Conservation (phyloP, 2,329 filamentous ascomycete species). For the Cladophialophora yegresii region DNA sequence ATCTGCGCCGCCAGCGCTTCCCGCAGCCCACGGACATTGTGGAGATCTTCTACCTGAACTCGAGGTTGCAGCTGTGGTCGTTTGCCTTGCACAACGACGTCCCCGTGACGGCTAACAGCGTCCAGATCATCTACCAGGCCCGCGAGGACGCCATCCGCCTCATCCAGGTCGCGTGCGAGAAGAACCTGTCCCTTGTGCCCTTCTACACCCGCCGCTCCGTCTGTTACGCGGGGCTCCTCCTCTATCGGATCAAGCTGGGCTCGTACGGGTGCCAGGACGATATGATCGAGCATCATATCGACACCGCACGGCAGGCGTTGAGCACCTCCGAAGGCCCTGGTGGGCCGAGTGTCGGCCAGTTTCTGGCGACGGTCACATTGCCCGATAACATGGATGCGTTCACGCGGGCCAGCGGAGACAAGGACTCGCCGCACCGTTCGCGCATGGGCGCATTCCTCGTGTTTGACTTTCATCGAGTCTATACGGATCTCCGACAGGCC, state of each 20-base stretch:
- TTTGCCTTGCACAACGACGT: slow-evolving; percentile 24
- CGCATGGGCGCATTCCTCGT: slow-evolving; percentile 16
- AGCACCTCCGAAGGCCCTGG: slow-evolving; percentile 1
- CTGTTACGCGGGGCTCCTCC: slow-evolving; percentile 22
- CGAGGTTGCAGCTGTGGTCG: slow-evolving; percentile 25
- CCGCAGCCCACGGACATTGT: slow-evolving; percentile 16
- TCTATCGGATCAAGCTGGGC: slow-evolving; percentile 23
- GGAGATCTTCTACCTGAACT: slow-evolving; percentile 23
- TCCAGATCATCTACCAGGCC: slow-evolving; percentile 17
- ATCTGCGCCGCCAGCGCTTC: slow-evolving; percentile 6
- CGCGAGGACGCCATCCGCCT: slow-evolving; percentile 19
- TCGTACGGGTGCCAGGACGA: slow-evolving; percentile 19
- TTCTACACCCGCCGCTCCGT: slow-evolving; percentile 24
- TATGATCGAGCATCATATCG: slow-evolving; percentile 19
- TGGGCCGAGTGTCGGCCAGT: background rate
- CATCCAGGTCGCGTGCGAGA: slow-evolving; percentile 22
- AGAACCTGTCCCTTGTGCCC: slow-evolving; percentile 20
- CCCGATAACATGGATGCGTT: slow-evolving; percentile 20
- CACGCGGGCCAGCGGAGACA: slow-evolving; percentile 9
- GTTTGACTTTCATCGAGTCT: slow-evolving; percentile 15
- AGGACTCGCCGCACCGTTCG: slow-evolving; percentile 15
- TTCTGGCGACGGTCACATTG: slow-evolving; percentile 15
- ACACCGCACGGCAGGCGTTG: slow-evolving; percentile 15
- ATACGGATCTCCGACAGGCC: slow-evolving; percentile 8
- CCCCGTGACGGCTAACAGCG: slow-evolving; percentile 11